Percentiles rank a stretch among this genome's conserved stretches.
phyloP scores from a whole-genome alignment of 805 yeast genomes.

The Candida vaughaniae region DNA sequence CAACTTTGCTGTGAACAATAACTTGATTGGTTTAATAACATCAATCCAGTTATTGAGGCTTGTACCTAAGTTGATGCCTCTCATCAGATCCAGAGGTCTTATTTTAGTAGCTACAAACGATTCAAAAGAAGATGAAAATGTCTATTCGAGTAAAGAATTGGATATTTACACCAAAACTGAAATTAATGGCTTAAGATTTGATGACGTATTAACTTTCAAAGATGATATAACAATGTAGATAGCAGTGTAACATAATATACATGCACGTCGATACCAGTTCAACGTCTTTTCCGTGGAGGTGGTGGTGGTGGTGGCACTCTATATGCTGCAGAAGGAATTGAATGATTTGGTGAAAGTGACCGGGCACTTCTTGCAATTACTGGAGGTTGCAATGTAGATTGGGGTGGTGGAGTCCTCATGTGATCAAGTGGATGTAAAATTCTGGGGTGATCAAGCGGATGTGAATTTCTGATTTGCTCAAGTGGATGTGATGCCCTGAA shows the following conservation, averaged over 20 bases:
- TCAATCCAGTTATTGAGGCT: conserved; percentile 67
- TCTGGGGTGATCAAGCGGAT: no score
- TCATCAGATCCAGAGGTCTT: conserved; percentile 77
- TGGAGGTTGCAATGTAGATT: no score
- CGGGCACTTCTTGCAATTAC: neutral
- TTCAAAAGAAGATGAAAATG: conserved; percentile 21
- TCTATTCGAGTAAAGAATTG: conserved; percentile 27
- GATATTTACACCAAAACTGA: conserved; percentile 42
- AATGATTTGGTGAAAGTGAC: neutral
- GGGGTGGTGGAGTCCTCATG: conserved; percentile 4
- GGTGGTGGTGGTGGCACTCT: conserved; percentile 28
- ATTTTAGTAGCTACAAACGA: conserved; percentile 72
- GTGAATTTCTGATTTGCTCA: no score
- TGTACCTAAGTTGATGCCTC: conserved; percentile 73
- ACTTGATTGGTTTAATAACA: conserved; percentile 79
- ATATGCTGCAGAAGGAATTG: neutral
- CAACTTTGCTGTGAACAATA: conserved; percentile 75
- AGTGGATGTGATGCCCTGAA: no score
- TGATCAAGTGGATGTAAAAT: no score
- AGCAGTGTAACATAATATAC: neutral
- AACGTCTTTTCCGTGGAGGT: conserved; percentile 28
- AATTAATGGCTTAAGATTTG: conserved; percentile 66
- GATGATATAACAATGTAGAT: conserved; percentile 42
- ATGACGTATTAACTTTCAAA: conserved; percentile 63
- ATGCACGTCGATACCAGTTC: no score